phyloP scores from a whole-genome alignment of 208 protist species.

The Leptomonas pyrrhocoris region DNA sequence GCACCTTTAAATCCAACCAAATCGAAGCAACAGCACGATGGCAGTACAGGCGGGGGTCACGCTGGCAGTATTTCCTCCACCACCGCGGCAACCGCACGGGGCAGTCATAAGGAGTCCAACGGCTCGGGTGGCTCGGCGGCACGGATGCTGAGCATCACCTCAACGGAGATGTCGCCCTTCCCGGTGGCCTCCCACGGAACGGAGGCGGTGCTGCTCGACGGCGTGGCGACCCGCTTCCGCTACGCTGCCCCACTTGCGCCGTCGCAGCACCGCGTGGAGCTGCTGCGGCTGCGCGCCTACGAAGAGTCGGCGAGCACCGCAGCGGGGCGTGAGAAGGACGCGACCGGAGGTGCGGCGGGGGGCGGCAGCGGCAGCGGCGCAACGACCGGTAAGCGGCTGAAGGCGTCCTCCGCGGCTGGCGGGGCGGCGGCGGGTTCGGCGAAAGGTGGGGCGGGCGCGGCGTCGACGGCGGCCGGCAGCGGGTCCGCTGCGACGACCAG shows the following conservation, averaged over 20 bases:
- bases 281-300: slow-evolving; percentile 39
- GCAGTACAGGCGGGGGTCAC: not conserved
- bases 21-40: not conserved
- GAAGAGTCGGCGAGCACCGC: slow-evolving; percentile 18
- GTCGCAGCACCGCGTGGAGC: slow-evolving; percentile 38
- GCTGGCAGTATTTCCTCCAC: not conserved
- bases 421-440: not conserved
- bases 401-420: not conserved
- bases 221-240: slow-evolving; percentile 41
- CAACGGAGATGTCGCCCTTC: not conserved
- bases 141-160: not conserved
- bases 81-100: not conserved
- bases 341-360: not conserved
- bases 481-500: not conserved
- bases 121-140: not conserved
- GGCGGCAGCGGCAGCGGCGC: slow-evolving; percentile 4
- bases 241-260: slow-evolving; percentile 52
- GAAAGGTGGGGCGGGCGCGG: not conserved
- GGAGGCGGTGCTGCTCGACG: slow-evolving; percentile 40
- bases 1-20: not conserved
- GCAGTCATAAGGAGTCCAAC: slow-evolving; percentile 4
- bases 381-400: slow-evolving; percentile 1
- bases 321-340: slow-evolving; percentile 10
- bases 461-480: not conserved
- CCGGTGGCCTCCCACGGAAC: not conserved